Percentiles rank a stretch among this genome's conserved stretches.
phyloP scores from a whole-genome alignment of 345 rosid species.

The Reutealis trisperma region DNA sequence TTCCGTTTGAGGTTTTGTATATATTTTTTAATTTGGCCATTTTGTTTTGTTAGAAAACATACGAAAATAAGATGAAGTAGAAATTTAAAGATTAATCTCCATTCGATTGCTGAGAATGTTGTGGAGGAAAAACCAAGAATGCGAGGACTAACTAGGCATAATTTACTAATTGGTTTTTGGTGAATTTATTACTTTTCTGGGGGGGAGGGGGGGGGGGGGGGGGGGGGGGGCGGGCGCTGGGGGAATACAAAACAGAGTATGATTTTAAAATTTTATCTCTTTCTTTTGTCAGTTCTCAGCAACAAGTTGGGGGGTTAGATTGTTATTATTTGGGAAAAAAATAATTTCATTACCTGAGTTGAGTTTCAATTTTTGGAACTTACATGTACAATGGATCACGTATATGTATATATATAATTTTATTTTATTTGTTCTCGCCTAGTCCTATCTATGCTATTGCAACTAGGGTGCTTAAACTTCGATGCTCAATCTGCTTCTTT shows the following conservation, averaged over 20 bases:
- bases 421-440: background rate
- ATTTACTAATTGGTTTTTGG: background rate
- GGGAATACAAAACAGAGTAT: background rate
- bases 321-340: slow-evolving; percentile 24
- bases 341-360: slow-evolving; percentile 10
- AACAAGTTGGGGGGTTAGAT: slow-evolving; percentile 19
- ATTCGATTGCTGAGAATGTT: slow-evolving; percentile 20
- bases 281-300: slow-evolving; percentile 25
- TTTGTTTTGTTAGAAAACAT: slow-evolving; percentile 3
- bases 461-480: slow-evolving; percentile 1
- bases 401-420: background rate
- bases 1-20: background rate
- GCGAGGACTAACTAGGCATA: background rate
- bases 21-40: slow-evolving; percentile 4
- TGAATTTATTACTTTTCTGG: background rate
- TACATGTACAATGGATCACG: background rate
- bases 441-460: slow-evolving; percentile 8
- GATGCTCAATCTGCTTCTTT: slow-evolving; percentile 13
- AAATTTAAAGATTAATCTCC: background rate
- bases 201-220: too few relatives aligned
- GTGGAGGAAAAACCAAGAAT: slow-evolving; percentile 11
- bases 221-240: too few relatives aligned
- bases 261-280: background rate
- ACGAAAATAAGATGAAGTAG: background rate
- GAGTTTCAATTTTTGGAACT: slow-evolving; percentile 16